phyloP scores from a whole-genome alignment of 352 stramenopile species.

The Globisporangium spinosum region DNA sequence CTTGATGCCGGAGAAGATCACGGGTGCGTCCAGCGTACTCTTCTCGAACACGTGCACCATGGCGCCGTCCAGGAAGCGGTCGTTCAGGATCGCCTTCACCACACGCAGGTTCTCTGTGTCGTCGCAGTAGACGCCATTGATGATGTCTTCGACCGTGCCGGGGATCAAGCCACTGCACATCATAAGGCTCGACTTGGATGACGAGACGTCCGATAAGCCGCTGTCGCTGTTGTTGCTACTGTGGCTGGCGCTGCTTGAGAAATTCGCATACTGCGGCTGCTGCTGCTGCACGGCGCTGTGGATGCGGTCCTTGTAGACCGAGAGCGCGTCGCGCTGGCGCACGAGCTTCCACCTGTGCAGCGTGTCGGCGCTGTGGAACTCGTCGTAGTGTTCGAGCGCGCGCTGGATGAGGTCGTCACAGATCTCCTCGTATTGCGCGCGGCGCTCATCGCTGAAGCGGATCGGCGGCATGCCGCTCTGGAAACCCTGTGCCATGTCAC shows the following conservation, averaged over 20 bases:
- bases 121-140: conserved; percentile 45
- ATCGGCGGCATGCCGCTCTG: conserved; percentile 30
- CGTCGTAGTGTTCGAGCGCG: conserved; percentile 46
- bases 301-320: conserved; percentile 36
- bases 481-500: conserved; percentile 3
- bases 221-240: background rate
- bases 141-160: conserved; percentile 52
- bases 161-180: conserved; percentile 57
- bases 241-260: background rate
- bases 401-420: conserved; percentile 61
- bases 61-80: conserved; percentile 49
- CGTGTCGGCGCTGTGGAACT: conserved; percentile 40
- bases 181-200: conserved; percentile 35
- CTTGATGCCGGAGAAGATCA: conserved; percentile 64
- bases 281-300: conserved; percentile 10
- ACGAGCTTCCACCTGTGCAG: conserved; percentile 55
- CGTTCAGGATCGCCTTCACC: conserved; percentile 37
- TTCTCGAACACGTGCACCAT: conserved; percentile 59
- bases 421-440: conserved; percentile 37
- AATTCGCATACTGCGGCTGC: background rate
- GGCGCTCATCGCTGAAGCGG: conserved; percentile 32
- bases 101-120: conserved; percentile 54
- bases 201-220: conserved; percentile 11
- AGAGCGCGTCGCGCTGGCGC: conserved; percentile 50
- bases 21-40: conserved; percentile 33